These are phyloP conservation scores for Aspergillus quadrilineatus DNA, from an alignment of 2,329 filamentous ascomycete species.

Conservation along the genomic window DNA sequence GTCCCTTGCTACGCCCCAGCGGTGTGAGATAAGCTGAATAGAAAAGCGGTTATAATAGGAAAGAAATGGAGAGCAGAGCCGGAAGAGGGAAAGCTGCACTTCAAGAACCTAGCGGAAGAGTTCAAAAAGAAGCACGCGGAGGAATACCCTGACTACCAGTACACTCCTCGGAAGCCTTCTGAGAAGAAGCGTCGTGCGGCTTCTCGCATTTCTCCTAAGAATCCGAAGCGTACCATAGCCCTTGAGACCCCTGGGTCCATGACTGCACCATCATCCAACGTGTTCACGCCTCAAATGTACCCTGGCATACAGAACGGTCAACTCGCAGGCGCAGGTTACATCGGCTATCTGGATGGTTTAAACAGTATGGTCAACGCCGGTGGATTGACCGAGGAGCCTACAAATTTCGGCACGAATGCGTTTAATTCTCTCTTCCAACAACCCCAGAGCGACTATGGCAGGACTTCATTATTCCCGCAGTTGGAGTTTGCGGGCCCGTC, in stretches of 20 bases:
- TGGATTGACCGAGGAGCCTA: constrained; percentile 6
- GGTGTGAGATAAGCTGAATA: constrained; percentile 17
- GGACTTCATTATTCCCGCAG: constrained; percentile 9
- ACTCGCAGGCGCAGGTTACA: not conserved
- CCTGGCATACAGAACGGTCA: constrained; percentile 1
- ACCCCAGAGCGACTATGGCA: constrained; percentile 14
- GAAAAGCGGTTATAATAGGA: constrained; percentile 41
- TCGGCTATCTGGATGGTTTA: not conserved
- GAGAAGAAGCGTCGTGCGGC: constrained; percentile 49
- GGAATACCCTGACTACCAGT: constrained; percentile 47
- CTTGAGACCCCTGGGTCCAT: constrained; percentile 6
- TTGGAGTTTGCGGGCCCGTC: constrained; percentile 8
- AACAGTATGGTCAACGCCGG: constrained; percentile 1
- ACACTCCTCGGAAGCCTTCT: constrained; percentile 47
- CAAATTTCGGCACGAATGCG: constrained; percentile 17
- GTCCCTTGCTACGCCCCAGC: constrained; percentile 13
- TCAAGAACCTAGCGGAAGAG: constrained; percentile 39
- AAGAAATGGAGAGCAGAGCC: constrained; percentile 43
- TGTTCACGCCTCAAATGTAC: constrained; percentile 14
- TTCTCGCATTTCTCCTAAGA: constrained; percentile 26
- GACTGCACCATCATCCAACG: not conserved
- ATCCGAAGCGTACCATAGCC: constrained; percentile 6
- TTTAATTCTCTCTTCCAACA: constrained; percentile 23
- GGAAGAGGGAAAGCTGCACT: constrained; percentile 37
- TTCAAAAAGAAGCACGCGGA: constrained; percentile 42